Conservation (phyloP, 805 yeast genomes). For the Barnettozyma sp. region DNA sequence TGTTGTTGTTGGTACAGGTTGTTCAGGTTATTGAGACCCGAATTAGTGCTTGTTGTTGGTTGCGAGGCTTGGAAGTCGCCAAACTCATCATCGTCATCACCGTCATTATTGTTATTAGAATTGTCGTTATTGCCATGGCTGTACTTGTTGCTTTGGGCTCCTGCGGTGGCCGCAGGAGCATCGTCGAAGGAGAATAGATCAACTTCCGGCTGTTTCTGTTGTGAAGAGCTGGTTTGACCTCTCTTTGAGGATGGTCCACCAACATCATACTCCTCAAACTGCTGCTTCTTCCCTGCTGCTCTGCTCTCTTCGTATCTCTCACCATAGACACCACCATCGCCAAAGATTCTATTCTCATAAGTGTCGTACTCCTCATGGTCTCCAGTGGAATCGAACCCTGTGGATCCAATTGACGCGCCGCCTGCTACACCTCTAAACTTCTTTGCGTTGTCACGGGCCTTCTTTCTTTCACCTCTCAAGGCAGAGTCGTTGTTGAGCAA, state of each 20-base stretch:
- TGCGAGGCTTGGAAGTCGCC: slow-evolving; percentile 74
- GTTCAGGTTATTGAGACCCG: slow-evolving; percentile 25
- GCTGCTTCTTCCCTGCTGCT: slow-evolving; percentile 33
- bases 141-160: too few relatives aligned
- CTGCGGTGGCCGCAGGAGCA: slow-evolving; percentile 22
- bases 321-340: slow-evolving; percentile 68
- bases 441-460: slow-evolving; percentile 79
- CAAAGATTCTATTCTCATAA: slow-evolving; percentile 48
- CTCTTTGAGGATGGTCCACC: slow-evolving; percentile 20
- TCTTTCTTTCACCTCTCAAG: slow-evolving; percentile 80
- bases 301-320: slow-evolving; percentile 57
- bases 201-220: slow-evolving; percentile 25
- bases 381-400: slow-evolving; percentile 18
- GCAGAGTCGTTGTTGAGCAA: slow-evolving; percentile 69
- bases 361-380: slow-evolving; percentile 37
- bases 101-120: too few relatives aligned
- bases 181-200: slow-evolving; percentile 47
- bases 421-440: slow-evolving; percentile 80
- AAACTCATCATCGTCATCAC: slow-evolving; percentile 65
- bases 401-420: slow-evolving; percentile 33
- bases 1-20: slow-evolving; percentile 26
- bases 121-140: too few relatives aligned
- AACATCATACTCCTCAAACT: slow-evolving; percentile 59
- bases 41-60: slow-evolving; percentile 10
- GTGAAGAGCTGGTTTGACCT: too few relatives aligned